These are phyloP conservation scores for Podaxis mareebaensis DNA, from an alignment of 768 basidiomycete species.

Conservation along the genomic window DNA sequence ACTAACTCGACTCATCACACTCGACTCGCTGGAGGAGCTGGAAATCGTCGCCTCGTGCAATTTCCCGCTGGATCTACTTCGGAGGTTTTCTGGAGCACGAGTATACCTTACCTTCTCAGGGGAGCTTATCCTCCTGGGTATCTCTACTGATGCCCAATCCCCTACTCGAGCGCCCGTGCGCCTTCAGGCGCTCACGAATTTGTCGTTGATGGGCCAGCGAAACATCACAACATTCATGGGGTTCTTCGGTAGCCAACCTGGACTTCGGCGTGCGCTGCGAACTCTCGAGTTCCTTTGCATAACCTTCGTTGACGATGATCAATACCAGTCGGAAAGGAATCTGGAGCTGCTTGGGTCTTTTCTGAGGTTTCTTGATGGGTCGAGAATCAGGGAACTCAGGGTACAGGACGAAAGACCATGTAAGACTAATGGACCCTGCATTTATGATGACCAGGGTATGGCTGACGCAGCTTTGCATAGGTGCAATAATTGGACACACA, in stretches of 20 bases:
- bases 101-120: slow-evolving; percentile 1
- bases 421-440: slow-evolving; percentile 1
- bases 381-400: slow-evolving; percentile 11
- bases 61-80: slow-evolving; percentile 14
- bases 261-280: not conserved
- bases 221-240: slow-evolving; percentile 10
- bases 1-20: not conserved
- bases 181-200: not conserved
- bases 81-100: not conserved
- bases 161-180: not conserved
- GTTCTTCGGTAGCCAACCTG: not conserved
- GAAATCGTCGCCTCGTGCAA: slow-evolving; percentile 9
- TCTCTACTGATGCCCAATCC: not conserved
- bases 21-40: not conserved
- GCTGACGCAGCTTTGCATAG: not conserved
- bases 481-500: slow-evolving; percentile 2
- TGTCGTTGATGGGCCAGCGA: slow-evolving; percentile 9
- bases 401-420: slow-evolving; percentile 13
- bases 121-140: not conserved
- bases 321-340: slow-evolving; percentile 10
- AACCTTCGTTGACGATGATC: slow-evolving; percentile 3
- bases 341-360: slow-evolving; percentile 6
- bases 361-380: slow-evolving; percentile 9
- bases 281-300: slow-evolving; percentile 2
- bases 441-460: not conserved